A percentile compares a stretch with the other conserved stretches of the same genome.
These are phyloP conservation scores for Apiosordaria backusii DNA, from an alignment of 495 filamentous ascomycete species.

Conservation along the genomic window DNA sequence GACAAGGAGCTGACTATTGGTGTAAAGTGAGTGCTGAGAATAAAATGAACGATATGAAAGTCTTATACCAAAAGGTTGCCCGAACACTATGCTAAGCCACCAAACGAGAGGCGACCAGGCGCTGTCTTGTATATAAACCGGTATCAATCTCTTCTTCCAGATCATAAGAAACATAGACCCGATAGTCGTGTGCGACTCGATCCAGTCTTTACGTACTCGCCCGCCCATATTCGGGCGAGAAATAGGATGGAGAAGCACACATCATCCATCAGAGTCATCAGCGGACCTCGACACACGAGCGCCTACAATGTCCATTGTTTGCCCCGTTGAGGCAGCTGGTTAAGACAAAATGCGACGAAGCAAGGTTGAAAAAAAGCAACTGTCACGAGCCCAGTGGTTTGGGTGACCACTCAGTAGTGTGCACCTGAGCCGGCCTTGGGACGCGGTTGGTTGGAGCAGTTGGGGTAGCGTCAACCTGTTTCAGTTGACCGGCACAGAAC, in stretches of 20 bases:
- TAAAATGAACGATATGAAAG: neutral
- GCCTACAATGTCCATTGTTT: constrained; percentile 7
- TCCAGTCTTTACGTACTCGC: constrained; percentile 3
- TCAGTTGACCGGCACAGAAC: constrained; percentile 6
- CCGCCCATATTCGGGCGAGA: constrained; percentile 2
- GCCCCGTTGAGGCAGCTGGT: constrained; percentile 12
- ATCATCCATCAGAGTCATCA: constrained; percentile 18
- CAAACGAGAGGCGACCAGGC: constrained; percentile 5
- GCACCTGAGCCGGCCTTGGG: constrained; percentile 31
- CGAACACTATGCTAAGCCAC: constrained; percentile 11
- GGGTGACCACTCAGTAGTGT: constrained; percentile 6
- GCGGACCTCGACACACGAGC: constrained; percentile 16
- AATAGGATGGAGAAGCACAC: neutral
- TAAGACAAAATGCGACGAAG: constrained; percentile 13
- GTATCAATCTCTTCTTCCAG: neutral
- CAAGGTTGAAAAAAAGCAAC: constrained; percentile 10
- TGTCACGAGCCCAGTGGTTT: constrained; percentile 20
- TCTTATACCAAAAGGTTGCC: neutral
- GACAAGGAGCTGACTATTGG: neutral
- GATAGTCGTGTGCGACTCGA: constrained; percentile 21
- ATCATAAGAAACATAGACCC: constrained; percentile 1
- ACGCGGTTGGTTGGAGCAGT: neutral
- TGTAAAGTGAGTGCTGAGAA: neutral
- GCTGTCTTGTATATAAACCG: neutral
- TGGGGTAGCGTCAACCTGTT: constrained; percentile 8